Percentiles rank a stretch among this genome's conserved stretches.
Evolutionary conservation across 179 eudicot genomes (phyloP).

Genomic region (Carnegiea gigantea): DNA sequence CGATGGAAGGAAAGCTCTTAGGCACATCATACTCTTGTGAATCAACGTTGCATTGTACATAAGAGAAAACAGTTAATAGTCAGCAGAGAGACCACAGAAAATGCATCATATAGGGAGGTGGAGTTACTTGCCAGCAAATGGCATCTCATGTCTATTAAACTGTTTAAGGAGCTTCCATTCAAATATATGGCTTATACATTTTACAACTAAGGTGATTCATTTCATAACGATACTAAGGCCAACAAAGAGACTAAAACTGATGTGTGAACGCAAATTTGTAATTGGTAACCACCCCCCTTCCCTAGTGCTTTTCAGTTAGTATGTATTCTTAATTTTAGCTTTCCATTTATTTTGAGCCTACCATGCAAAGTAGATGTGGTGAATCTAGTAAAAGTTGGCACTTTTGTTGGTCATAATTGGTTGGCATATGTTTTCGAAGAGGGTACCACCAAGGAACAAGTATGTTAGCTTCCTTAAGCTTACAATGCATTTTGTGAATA

Average conservation of each 20-base stretch:
- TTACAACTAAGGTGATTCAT: too few relatives aligned
- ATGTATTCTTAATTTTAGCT: not conserved
- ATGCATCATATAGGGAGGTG: conserved; percentile 25
- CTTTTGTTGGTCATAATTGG: not conserved
- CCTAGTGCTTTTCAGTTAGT: not conserved
- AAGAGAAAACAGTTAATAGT: not conserved
- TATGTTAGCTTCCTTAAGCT: too few relatives aligned
- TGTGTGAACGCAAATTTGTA: too few relatives aligned
- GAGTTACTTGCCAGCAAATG: conserved; percentile 52
- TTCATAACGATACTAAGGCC: too few relatives aligned
- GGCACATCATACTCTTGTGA: conserved; percentile 39
- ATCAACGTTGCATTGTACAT: conserved; percentile 30
- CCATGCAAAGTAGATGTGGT: not conserved
- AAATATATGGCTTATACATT: too few relatives aligned
- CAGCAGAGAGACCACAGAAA: conserved; percentile 38
- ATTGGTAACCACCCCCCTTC: too few relatives aligned
- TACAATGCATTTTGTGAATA: too few relatives aligned
- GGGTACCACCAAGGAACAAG: too few relatives aligned
- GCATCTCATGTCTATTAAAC: conserved; percentile 19
- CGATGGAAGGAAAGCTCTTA: conserved; percentile 57
- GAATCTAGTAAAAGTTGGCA: not conserved
- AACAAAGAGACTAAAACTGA: too few relatives aligned
- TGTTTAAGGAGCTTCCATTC: not conserved
- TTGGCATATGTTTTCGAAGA: not conserved
- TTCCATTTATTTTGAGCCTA: not conserved